Percentiles rank a stretch among this genome's conserved stretches.
These are phyloP conservation scores for Phylloporus sp. DNA, from an alignment of 768 basidiomycete genomes.

Conservation along the genomic window DNA sequence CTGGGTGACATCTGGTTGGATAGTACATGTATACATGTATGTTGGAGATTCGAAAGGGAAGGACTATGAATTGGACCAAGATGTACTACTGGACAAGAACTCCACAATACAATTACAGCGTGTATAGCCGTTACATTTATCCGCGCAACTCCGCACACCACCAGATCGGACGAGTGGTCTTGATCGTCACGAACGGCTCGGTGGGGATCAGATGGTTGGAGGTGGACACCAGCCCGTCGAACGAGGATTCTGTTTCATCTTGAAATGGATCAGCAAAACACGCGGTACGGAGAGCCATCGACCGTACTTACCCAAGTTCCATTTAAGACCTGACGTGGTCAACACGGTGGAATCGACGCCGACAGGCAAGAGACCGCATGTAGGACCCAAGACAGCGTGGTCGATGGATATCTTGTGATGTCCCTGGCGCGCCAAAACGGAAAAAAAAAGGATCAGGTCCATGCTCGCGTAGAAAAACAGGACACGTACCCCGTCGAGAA, in stretches of 20 bases:
- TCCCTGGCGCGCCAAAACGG: slow-evolving; percentile 55
- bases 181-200: slow-evolving; percentile 60
- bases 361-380: slow-evolving; percentile 93
- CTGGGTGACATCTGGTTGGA: no score
- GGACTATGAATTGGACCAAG: no score
- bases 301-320: slow-evolving; percentile 74
- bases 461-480: no score
- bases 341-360: slow-evolving; percentile 73
- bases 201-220: slow-evolving; percentile 84
- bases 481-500: slow-evolving; percentile 63
- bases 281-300: neutral
- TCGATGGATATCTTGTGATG: slow-evolving; percentile 76
- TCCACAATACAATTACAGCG: no score
- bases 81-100: no score
- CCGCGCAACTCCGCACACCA: slow-evolving; percentile 77
- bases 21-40: no score
- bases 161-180: slow-evolving; percentile 79
- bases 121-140: slow-evolving; percentile 1
- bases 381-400: slow-evolving; percentile 69
- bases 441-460: no score
- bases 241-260: slow-evolving; percentile 67
- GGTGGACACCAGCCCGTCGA: slow-evolving; percentile 83
- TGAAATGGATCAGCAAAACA: slow-evolving; percentile 8
- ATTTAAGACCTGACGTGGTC: slow-evolving; percentile 79
- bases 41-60: no score